phyloP scores from a whole-genome alignment of 192 early-diverging fungal species.

The Coemansia sp. region DNA sequence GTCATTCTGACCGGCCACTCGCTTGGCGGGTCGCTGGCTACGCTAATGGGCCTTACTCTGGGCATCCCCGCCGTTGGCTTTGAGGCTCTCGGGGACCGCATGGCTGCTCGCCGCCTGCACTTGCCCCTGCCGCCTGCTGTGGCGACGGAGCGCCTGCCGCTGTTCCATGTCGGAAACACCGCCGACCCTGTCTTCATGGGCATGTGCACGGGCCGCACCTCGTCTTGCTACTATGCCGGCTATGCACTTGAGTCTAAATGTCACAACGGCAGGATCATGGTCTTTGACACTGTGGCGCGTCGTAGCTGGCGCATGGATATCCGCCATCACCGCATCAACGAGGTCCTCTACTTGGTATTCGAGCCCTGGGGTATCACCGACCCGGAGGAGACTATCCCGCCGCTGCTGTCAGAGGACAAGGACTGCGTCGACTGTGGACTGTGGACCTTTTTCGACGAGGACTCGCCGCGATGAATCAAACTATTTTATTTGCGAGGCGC shows the following conservation, averaged over 20 bases:
- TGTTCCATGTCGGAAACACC: constrained; percentile 90
- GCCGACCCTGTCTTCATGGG: constrained; percentile 93
- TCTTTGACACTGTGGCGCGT: constrained; percentile 70
- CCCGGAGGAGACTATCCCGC: constrained; percentile 39
- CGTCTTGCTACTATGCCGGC: constrained; percentile 69
- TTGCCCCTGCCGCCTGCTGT: constrained; percentile 65
- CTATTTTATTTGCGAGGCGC: constrained; percentile 1
- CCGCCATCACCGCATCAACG: constrained; percentile 76
- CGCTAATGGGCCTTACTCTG: constrained; percentile 80
- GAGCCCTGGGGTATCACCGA: constrained; percentile 53
- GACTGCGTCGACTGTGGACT: constrained; percentile 79
- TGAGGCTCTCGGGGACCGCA: constrained; percentile 81
- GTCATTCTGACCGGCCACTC: constrained; percentile 89
- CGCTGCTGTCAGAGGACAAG: constrained; percentile 32
- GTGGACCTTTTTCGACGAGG: constrained; percentile 71
- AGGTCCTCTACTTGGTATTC: constrained; percentile 68
- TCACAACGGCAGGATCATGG: constrained; percentile 73
- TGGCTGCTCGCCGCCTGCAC: constrained; percentile 79
- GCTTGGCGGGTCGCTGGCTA: constrained; percentile 76
- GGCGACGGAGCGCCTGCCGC: constrained; percentile 64
- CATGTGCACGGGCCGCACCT: constrained; percentile 69
- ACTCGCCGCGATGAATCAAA: constrained; percentile 30
- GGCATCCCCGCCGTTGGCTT: constrained; percentile 81
- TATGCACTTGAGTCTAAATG: constrained; percentile 84
- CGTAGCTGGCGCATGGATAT: constrained; percentile 72